Conservation (phyloP, 2,329 filamentous ascomycete species). For the Colletotrichum tamarilloi region DNA sequence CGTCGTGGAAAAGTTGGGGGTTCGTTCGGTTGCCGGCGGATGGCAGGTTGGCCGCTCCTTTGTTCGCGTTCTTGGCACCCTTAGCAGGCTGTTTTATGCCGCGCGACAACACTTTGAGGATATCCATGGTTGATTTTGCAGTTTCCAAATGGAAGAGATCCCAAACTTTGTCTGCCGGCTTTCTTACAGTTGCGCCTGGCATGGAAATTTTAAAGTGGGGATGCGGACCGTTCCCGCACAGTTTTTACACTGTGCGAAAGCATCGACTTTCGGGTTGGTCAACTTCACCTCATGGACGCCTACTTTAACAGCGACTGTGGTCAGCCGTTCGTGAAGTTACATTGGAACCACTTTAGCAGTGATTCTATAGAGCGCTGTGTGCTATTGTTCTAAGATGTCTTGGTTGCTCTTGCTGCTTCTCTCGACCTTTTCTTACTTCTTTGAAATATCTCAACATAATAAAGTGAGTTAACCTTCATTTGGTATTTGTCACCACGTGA, state of each 20-base stretch:
- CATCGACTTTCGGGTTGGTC: background rate
- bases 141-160: background rate
- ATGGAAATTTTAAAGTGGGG: slow-evolving; percentile 32
- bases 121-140: slow-evolving; percentile 67
- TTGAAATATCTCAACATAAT: no score
- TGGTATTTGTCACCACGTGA: no score
- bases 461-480: no score
- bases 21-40: slow-evolving; percentile 73
- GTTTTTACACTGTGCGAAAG: background rate
- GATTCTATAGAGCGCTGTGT: fast-evolving
- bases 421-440: no score
- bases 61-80: slow-evolving; percentile 43
- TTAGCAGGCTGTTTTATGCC: slow-evolving; percentile 70
- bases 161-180: background rate
- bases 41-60: slow-evolving; percentile 61
- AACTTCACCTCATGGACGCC: background rate
- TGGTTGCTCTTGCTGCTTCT: no score
- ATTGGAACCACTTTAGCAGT: background rate
- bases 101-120: slow-evolving; percentile 78
- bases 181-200: slow-evolving; percentile 8
- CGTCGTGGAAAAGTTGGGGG: slow-evolving; percentile 77
- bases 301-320: background rate
- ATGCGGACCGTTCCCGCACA: slow-evolving; percentile 22
- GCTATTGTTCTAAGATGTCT: no score
- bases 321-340: background rate